Percentiles rank a stretch among this genome's conserved stretches.
These are phyloP conservation scores for Thecaphora thlaspeos DNA, from an alignment of 1,284 basidiomycete genomes.

Conservation along the genomic window DNA sequence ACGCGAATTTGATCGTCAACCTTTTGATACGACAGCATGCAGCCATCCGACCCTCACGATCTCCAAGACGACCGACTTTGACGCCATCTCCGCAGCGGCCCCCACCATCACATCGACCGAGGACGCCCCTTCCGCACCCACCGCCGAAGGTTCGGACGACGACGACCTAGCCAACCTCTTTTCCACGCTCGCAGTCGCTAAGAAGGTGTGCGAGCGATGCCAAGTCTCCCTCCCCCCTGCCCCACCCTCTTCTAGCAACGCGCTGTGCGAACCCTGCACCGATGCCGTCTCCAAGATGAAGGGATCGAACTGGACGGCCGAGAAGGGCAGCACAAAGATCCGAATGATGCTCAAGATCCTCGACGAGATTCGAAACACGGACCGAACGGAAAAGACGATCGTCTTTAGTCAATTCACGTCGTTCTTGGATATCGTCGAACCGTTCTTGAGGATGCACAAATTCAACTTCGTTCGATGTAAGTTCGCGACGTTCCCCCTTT, in stretches of 20 bases:
- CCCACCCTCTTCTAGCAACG: too few relatives aligned
- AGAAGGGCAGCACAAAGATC: conserved; percentile 69
- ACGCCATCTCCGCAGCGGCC: background rate
- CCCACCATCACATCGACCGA: background rate
- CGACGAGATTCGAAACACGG: conserved; percentile 67
- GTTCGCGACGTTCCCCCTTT: conserved; percentile 55
- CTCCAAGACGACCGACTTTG: background rate
- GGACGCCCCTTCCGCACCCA: conserved; percentile 1
- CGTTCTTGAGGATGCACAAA: conserved; percentile 69
- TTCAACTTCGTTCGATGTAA: conserved; percentile 79
- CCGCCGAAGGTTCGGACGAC: conserved; percentile 30
- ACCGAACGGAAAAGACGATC: conserved; percentile 77
- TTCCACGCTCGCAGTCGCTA: conserved; percentile 64
- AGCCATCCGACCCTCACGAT: conserved; percentile 45
- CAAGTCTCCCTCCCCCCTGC: conserved; percentile 12
- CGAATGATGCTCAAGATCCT: conserved; percentile 77
- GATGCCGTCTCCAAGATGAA: background rate
- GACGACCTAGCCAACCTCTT: conserved; percentile 78
- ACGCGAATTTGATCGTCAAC: too few relatives aligned
- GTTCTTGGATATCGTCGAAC: conserved; percentile 83
- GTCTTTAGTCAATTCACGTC: conserved; percentile 73
- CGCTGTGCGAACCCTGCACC: conserved; percentile 16
- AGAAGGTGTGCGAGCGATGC: conserved; percentile 56
- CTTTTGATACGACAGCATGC: conserved; percentile 16
- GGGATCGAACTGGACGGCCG: conserved; percentile 66